phyloP scores from a whole-genome alignment of 768 basidiomycete genomes.

The Tulasnella sp. region DNA sequence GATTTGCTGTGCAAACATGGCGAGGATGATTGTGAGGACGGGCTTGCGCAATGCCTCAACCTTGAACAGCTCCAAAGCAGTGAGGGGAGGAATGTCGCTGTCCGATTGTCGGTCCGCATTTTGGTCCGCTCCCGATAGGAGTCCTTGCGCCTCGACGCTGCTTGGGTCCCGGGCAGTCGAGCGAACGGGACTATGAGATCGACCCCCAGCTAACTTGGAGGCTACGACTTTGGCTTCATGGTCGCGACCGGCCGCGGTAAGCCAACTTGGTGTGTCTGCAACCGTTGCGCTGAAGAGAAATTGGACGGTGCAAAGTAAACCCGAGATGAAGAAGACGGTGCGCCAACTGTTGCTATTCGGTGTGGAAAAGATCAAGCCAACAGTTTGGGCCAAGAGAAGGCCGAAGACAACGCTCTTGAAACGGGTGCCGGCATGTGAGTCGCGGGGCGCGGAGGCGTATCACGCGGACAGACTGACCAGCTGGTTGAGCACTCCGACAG shows the following conservation, averaged over 20 bases:
- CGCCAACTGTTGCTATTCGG: constrained; percentile 50
- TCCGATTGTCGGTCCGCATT: constrained; percentile 16
- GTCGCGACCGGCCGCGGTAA: constrained; percentile 37
- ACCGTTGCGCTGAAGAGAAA: constrained; percentile 41
- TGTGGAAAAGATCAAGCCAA: constrained; percentile 60
- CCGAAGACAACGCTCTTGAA: constrained; percentile 52
- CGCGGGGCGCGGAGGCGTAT: neutral
- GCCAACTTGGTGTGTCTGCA: constrained; percentile 62
- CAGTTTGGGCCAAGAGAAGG: constrained; percentile 71
- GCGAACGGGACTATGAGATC: neutral
- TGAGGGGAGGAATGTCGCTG: constrained; percentile 29
- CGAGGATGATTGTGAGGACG: neutral
- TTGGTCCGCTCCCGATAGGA: neutral
- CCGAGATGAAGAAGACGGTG: constrained; percentile 52
- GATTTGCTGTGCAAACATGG: constrained; percentile 6
- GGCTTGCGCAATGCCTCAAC: neutral
- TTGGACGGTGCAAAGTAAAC: constrained; percentile 42
- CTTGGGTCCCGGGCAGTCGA: neutral
- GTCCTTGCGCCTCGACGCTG: neutral
- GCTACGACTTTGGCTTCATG: constrained; percentile 38
- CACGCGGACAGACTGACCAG: constrained; percentile 10
- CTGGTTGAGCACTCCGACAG: constrained; percentile 24
- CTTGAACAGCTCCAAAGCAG: constrained; percentile 40
- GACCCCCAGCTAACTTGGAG: constrained; percentile 15
- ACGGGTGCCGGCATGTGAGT: neutral